phyloP scores from a whole-genome alignment of 164 flowering plant species.

The Vitis rupestris region DNA sequence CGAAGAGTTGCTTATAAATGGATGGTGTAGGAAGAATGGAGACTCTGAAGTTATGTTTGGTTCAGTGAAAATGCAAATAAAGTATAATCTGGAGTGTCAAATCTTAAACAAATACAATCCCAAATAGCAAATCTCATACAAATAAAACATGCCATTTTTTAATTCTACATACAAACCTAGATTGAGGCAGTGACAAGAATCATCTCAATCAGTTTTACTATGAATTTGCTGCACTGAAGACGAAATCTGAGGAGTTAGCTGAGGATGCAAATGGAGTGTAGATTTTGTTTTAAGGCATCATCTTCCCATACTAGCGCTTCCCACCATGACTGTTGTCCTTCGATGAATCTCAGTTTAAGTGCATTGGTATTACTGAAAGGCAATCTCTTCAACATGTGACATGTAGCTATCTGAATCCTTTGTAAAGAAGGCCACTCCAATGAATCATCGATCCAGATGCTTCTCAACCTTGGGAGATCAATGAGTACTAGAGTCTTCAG shows the following conservation, averaged over 20 bases:
- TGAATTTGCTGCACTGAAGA: too few species aligned
- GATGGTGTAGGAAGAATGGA: too few species aligned
- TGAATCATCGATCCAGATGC: not conserved
- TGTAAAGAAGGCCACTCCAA: slow-evolving; percentile 15
- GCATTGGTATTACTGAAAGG: slow-evolving; percentile 12
- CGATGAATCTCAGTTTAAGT: not conserved
- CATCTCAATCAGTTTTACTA: too few species aligned
- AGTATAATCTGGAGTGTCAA: too few species aligned
- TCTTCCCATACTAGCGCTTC: slow-evolving; percentile 1
- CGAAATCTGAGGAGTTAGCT: not conserved
- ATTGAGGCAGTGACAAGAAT: too few species aligned
- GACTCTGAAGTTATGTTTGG: too few species aligned
- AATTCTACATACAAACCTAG: too few species aligned
- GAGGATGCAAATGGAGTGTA: not conserved
- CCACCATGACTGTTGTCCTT: slow-evolving; percentile 18
- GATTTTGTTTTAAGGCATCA: not conserved
- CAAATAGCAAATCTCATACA: too few species aligned
- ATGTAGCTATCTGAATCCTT: not conserved
- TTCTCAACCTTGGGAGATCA: slow-evolving; percentile 5
- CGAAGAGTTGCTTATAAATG: too few species aligned
- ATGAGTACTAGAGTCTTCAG: slow-evolving; percentile 9
- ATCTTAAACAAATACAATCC: too few species aligned
- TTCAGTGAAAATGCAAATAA: too few species aligned
- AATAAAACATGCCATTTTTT: too few species aligned
- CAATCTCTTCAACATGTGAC: not conserved